Base-by-base conservation (phyloP, 2,329 filamentous ascomycete genomes). In the Stagonosporopsis tanaceti region DNA sequence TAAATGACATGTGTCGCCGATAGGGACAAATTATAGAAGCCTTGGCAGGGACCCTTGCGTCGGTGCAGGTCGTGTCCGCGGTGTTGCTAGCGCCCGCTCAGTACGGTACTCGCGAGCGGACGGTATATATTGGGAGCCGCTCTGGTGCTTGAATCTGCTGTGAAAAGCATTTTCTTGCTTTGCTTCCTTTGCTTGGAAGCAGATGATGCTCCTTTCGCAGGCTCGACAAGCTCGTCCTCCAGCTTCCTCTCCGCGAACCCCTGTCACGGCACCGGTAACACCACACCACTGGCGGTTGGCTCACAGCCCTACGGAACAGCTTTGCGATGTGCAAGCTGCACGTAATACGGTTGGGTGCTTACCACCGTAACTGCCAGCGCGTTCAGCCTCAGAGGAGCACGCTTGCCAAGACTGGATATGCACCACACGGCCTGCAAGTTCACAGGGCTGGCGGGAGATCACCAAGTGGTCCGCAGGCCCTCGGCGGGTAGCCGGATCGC, bases 31-130 rank as follows among this genome's bases (percentile, higher is more conserved):
- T 48, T 52, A 32, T 52, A 42, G 30, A 53, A 37, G 51, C 37
- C 51, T 54, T 54, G 51, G 54, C 53, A 47, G 24, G 20, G 42
- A 47, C 53, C 53, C 53, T 57, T 57, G 54, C 47, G 15, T 57
- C 41, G 53, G 47, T 24, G 44, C 32, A 34, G 32, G 32, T 34
- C 12, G 32, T 34, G 32, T 34, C 45, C 32, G 34, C 22, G 32
- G 30, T 41, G 38, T 45, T 34, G 20, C 44, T 52, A 44, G 54
- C 50, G 37, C 32, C 42, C 35, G 30, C 30, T 47, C 28, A 47
- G 20, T 27, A 41, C 30, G 54, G 47, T 52, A 25, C 54, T 57
- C 53, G 42, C 53, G 41, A 51, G 42, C 42, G 41, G 35, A 34
- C 42, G 14, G 17, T 52, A 47, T 47, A 52, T 51, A 51, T 35